Evolutionary conservation across 1,284 basidiomycete species (phyloP).

Genomic region (Peniophora sp.): DNA sequence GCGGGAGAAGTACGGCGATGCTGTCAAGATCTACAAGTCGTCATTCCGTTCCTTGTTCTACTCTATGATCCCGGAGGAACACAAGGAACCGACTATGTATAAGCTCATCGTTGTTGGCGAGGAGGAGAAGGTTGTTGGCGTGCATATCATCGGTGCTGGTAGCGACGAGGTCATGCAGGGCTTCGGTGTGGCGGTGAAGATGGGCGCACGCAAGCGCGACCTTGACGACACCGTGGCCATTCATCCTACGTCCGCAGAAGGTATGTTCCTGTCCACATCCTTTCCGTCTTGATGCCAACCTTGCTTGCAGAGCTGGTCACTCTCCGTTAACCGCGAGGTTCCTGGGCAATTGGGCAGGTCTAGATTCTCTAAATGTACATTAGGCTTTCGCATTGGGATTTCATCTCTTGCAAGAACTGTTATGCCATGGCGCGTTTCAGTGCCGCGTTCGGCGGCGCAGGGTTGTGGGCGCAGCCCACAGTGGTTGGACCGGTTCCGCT

Average conservation of each 20-base stretch:
- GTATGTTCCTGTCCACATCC: conserved; percentile 27
- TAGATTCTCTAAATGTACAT: too few species aligned
- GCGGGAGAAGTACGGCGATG: conserved; percentile 76
- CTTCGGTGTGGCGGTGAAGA: conserved; percentile 92
- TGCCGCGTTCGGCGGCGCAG: background rate
- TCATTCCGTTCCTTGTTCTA: conserved; percentile 84
- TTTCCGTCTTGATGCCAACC: conserved; percentile 3
- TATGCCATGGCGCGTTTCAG: background rate
- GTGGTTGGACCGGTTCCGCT: too few species aligned
- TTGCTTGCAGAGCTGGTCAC: conserved; percentile 30
- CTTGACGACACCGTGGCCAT: conserved; percentile 89
- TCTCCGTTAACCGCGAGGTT: conserved; percentile 26
- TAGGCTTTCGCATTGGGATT: too few species aligned
- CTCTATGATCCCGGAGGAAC: conserved; percentile 76
- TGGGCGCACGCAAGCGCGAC: conserved; percentile 84
- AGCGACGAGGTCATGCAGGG: conserved; percentile 93
- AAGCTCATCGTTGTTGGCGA: conserved; percentile 84
- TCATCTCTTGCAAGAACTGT: background rate
- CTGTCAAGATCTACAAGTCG: conserved; percentile 84
- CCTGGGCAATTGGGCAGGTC: too few species aligned
- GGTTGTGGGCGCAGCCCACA: too few species aligned
- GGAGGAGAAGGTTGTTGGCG: conserved; percentile 90
- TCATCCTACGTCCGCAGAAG: conserved; percentile 77
- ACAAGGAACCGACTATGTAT: conserved; percentile 91
- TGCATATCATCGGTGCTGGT: conserved; percentile 88